These are phyloP conservation scores for Globisporangium takayamanum DNA, from an alignment of 352 stramenopile genomes.

Conservation along the genomic window DNA sequence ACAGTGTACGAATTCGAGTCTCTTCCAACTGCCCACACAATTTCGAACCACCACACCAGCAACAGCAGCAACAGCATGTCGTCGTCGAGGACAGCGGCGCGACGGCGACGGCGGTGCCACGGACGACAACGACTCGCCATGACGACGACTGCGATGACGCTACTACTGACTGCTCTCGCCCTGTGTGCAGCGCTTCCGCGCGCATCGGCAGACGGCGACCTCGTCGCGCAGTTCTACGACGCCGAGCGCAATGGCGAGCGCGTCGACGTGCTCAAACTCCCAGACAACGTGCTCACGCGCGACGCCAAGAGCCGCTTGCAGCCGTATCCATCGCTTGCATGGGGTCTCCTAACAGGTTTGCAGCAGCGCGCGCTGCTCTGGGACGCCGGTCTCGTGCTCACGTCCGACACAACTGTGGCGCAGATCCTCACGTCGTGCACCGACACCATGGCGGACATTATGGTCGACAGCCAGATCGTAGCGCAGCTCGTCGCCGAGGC, in stretches of 20 bases:
- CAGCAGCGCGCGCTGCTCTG: conserved; percentile 68
- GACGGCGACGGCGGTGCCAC: too few relatives aligned
- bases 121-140: too few relatives aligned
- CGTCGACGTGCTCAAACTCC: conserved; percentile 26
- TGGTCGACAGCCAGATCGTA: conserved; percentile 38
- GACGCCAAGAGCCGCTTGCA: conserved; percentile 21
- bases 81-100: too few relatives aligned
- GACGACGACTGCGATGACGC: too few relatives aligned
- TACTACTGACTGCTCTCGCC: too few relatives aligned
- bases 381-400: conserved; percentile 61
- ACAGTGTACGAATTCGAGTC: too few relatives aligned
- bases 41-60: too few relatives aligned
- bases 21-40: too few relatives aligned
- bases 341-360: conserved; percentile 34
- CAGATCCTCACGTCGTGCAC: conserved; percentile 57
- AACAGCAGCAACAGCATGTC: too few relatives aligned
- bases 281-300: conserved; percentile 28
- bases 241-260: conserved; percentile 21
- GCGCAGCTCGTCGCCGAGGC: conserved; percentile 15
- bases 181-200: neutral
- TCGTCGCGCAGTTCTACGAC: conserved; percentile 48
- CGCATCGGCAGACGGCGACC: conserved; percentile 24
- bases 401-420: conserved; percentile 26
- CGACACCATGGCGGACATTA: conserved; percentile 51
- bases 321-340: conserved; percentile 5